Conservation (phyloP, 495 filamentous ascomycete species). For the Choiromyces venosus region DNA sequence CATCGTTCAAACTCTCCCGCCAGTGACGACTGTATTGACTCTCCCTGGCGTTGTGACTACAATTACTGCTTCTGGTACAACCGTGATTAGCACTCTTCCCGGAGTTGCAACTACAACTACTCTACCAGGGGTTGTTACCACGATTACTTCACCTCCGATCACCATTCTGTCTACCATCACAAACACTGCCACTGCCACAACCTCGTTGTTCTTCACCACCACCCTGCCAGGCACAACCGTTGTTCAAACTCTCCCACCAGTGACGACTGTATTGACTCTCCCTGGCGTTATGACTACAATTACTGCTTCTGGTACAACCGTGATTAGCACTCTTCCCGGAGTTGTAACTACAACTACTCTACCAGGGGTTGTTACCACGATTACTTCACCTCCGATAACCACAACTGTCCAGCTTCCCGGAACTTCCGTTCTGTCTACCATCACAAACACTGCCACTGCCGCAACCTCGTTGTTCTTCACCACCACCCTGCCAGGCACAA, state of each 20-base stretch:
- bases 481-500: conserved; percentile 34
- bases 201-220: conserved; percentile 27
- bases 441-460: conserved; percentile 12
- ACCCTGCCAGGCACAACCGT: conserved; percentile 33
- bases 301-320: conserved; percentile 13
- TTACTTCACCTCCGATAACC: conserved; percentile 25
- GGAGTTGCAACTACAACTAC: background rate
- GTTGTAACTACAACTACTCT: background rate
- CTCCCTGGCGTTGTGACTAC: conserved; percentile 30
- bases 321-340: background rate
- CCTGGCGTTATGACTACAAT: conserved; percentile 32
- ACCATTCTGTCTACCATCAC: conserved; percentile 20
- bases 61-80: conserved; percentile 19
- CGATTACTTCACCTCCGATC: conserved; percentile 24
- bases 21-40: conserved; percentile 17
- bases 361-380: conserved; percentile 1
- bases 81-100: background rate
- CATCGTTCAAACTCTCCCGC: conserved; percentile 26
- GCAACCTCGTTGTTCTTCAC: conserved; percentile 30
- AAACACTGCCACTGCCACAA: conserved; percentile 1
- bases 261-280: conserved; percentile 20
- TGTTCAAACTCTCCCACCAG: conserved; percentile 25
- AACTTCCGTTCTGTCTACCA: conserved; percentile 16
- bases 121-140: background rate
- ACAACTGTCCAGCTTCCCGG: conserved; percentile 27